Evolutionary conservation across 306 rosid species (phyloP).

Genomic region (Corylus avellana): DNA sequence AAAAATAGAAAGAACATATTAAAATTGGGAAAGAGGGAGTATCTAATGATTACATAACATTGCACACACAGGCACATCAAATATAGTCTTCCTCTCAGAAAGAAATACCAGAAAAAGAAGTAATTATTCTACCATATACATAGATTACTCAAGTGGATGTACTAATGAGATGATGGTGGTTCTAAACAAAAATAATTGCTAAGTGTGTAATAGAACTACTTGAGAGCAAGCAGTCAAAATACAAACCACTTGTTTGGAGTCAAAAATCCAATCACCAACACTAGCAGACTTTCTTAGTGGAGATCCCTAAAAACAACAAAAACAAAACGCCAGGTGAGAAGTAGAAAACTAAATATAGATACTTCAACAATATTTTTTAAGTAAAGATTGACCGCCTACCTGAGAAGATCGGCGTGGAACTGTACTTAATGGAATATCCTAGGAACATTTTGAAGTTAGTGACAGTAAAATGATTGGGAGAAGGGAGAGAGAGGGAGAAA

Average conservation of each 20-base stretch:
- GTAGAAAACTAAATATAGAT: constrained; percentile 10
- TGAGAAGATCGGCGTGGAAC: constrained; percentile 83
- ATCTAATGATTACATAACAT: not conserved
- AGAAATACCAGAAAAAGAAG: constrained; percentile 8
- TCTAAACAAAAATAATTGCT: not conserved
- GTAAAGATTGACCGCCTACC: constrained; percentile 52
- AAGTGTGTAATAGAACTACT: not conserved
- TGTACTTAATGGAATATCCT: constrained; percentile 95
- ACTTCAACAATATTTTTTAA: constrained; percentile 16
- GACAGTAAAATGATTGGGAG: constrained; percentile 14
- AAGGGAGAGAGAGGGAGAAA: not conserved
- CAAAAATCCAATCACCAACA: constrained; percentile 93
- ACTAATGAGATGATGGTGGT: not conserved
- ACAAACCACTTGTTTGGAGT: constrained; percentile 77
- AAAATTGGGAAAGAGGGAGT: not conserved
- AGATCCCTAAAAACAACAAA: constrained; percentile 61
- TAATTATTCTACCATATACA: not conserved
- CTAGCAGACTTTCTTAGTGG: constrained; percentile 92
- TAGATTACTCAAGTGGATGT: not conserved
- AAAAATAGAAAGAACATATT: not conserved
- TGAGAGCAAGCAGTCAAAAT: constrained; percentile 17
- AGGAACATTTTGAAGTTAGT: constrained; percentile 50
- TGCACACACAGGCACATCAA: not conserved
- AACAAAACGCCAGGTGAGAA: constrained; percentile 33
- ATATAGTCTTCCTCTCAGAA: not conserved